Evolutionary conservation across 306 rosid genomes (phyloP), one percentile per base, ranked within the genome.

Genomic region (Medicago lupulina): DNA sequence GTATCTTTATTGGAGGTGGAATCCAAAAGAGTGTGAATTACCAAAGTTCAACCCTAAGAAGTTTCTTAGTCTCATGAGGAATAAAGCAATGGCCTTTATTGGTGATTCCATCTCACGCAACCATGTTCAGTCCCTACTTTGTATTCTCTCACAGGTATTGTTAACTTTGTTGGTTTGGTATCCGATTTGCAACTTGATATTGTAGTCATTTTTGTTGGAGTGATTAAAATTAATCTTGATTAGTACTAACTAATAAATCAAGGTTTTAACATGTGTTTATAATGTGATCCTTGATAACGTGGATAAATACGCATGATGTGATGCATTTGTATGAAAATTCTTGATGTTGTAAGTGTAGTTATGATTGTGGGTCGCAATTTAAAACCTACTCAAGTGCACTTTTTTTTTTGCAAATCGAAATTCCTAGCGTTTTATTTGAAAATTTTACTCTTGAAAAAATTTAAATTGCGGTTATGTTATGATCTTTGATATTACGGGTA

Each of bases 91-190:
- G 90, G 89, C 91, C 4, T 95, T 95, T 70, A 46, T 90, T 21
- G 96, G 98, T 3, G 97, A 92, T 88, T 95, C 98, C 70, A 95
- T 95, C 64, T 87, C 93, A 11, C 89, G 96, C 4, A 94, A 94
- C 79, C 97, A 91, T 55, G 95, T 87, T 6, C 98, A 94, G 51
- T 91, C 98, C 51, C 84, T 91, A 71, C 87, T 94, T n/a, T 88
- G 97, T 81, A 85, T 83, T 60, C 96, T 94, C 74, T 90, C 93
- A 23, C 83, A 88, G 95, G 97, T 91, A 81, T 49, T 17, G 10
- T 76, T 7, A 15, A 44, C 4, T 61, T 76, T 70, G 10, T 71
- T 38, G 25, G 7, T 62, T 18, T 36, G 65, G 15, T 41, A 47
- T 46, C 15, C 39, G 62, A 14, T 79, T 71, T 64, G 60, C 43